Conservation (phyloP, 768 basidiomycete species). For the Kwoniella dejecticola region DNA sequence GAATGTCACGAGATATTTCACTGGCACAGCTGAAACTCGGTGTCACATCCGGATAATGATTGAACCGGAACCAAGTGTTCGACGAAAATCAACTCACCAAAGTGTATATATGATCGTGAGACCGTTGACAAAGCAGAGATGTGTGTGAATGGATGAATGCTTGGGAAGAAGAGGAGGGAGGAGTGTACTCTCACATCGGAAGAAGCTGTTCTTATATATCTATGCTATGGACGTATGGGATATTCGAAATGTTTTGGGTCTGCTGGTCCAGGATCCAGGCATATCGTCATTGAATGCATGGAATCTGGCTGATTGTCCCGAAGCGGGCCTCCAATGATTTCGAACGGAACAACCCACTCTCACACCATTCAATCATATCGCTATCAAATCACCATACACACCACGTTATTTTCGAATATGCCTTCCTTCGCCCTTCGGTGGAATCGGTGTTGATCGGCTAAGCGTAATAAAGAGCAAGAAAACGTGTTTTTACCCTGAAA, state of each 20-base stretch:
- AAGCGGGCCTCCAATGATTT: slow-evolving; percentile 9
- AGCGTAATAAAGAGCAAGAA: not conserved
- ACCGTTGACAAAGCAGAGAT: not conserved
- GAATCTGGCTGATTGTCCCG: not conserved
- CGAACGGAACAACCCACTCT: not conserved
- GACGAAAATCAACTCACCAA: slow-evolving; percentile 1
- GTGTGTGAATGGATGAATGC: not conserved
- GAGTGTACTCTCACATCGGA: not conserved
- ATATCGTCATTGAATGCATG: not conserved
- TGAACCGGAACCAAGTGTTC: not conserved
- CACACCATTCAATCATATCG: not conserved
- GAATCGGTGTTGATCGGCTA: slow-evolving; percentile 1
- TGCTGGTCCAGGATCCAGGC: not conserved
- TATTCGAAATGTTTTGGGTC: not conserved
- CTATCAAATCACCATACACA: not conserved
- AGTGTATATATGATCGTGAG: not conserved
- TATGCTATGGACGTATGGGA: not conserved
- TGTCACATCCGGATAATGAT: not conserved
- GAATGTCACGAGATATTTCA: slow-evolving; percentile 1
- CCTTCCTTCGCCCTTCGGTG: not conserved
- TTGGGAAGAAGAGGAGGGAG: not conserved
- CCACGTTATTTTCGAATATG: slow-evolving; percentile 2
- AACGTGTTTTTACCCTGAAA: not conserved
- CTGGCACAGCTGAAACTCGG: too few relatives aligned
- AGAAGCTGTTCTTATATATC: slow-evolving; percentile 1